Percentiles rank a stretch among this genome's conserved stretches.
Conservation (phyloP, 1,284 basidiomycete genomes). For the Sutorius eximius region DNA sequence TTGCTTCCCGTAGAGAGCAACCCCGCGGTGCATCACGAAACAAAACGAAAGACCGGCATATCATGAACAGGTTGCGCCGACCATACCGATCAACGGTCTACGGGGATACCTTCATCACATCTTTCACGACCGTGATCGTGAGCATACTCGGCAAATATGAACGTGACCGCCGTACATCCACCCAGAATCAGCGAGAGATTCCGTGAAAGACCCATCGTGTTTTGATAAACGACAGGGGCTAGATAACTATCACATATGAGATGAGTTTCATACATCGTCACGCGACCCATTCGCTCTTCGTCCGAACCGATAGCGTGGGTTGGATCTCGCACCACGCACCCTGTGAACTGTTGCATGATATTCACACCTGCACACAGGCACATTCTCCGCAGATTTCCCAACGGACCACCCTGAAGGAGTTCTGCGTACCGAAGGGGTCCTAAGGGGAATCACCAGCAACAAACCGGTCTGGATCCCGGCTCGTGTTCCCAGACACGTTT, state of each 20-base stretch:
- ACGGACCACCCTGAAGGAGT: not conserved
- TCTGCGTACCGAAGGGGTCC: not conserved
- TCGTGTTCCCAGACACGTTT: not conserved
- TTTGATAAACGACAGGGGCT: conserved; percentile 41
- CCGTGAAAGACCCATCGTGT: conserved; percentile 25
- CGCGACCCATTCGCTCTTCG: conserved; percentile 18
- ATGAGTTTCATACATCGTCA: not conserved
- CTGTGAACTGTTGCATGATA: not conserved
- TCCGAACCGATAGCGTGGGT: not conserved
- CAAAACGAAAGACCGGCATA: conserved; percentile 41
- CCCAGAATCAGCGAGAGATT: not conserved
- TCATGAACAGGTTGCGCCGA: conserved; percentile 37
- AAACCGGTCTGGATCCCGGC: not conserved
- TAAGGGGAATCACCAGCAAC: not conserved
- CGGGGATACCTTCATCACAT: not conserved
- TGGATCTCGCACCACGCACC: not conserved
- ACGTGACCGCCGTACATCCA: conserved; percentile 39
- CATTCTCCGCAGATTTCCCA: not conserved
- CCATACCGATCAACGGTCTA: conserved; percentile 44
- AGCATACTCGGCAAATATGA: conserved; percentile 38
- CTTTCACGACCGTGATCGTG: not conserved
- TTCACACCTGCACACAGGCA: not conserved
- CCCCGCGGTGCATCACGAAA: conserved; percentile 37
- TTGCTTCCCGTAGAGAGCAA: conserved; percentile 29
- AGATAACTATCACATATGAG: conserved; percentile 32